phyloP scores from a whole-genome alignment of 1,139 yeast species.

The Kazachstania sp. region DNA sequence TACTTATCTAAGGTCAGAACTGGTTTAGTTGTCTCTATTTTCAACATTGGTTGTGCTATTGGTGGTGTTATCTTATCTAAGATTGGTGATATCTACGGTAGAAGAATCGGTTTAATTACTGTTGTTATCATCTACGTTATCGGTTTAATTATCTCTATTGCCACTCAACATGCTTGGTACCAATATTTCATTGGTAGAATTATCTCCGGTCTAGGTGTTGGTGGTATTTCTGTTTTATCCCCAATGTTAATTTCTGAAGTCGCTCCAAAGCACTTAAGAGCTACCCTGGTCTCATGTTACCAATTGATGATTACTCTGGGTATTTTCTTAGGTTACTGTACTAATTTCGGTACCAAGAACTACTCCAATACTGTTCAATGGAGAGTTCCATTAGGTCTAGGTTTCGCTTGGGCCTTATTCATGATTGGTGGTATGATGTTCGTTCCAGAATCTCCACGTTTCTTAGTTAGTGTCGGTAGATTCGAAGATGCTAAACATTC shows the following conservation, averaged over 20 bases:
- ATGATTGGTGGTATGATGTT: conserved; percentile 47
- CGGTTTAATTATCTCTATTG: conserved; percentile 56
- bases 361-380: conserved; percentile 44
- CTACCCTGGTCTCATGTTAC: conserved; percentile 53
- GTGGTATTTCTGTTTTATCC: conserved; percentile 51
- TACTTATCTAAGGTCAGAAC: conserved; percentile 12
- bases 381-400: conserved; percentile 53
- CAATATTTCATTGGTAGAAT: conserved; percentile 54
- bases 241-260: conserved; percentile 60
- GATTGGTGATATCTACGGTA: conserved; percentile 11
- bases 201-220: conserved; percentile 56
- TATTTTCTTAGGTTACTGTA: conserved; percentile 54
- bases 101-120: conserved; percentile 9
- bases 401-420: conserved; percentile 37
- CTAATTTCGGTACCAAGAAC: conserved; percentile 49
- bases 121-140: conserved; percentile 51
- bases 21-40: conserved; percentile 12
- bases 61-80: conserved; percentile 11
- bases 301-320: conserved; percentile 58
- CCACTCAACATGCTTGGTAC: conserved; percentile 43
- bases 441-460: conserved; percentile 77
- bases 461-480: conserved; percentile 43
- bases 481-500: conserved; percentile 49
- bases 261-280: conserved; percentile 59
- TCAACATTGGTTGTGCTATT: conserved; percentile 12